Base-by-base conservation (phyloP, 352 stramenopile species). In the Thraustotheca clavata region DNA sequence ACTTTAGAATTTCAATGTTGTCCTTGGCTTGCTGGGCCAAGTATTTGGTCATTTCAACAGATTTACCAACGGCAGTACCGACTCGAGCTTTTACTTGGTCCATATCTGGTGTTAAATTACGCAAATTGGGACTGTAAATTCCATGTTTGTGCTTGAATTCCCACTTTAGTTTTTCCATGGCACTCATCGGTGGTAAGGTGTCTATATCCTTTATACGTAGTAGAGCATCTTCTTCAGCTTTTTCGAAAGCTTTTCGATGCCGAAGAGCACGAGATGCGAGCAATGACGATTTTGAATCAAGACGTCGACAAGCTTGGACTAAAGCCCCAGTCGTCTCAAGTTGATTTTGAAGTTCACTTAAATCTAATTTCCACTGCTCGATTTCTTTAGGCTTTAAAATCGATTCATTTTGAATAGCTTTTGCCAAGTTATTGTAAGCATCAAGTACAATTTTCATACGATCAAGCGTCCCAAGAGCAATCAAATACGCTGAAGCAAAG, bases 1-100 rank as follows among this genome's bases (percentile, higher is more conserved):
- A 20, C 38, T 65, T 65, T 36, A 65, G 34, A n/a, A 65, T 54
- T n/a, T 65, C 57, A 18, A 65, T 55, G 57, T 65, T 65, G 39
- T 65, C 57, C 22, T 65, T 50, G 57, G 47, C 57, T 14, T 54
- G 57, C 39, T 65, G 57, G 38, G 36, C 57, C 5, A 65, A 26
- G 27, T 38, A 34, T 35, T 55, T 65, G n/a, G 57, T 54, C 27
- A 34, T 43, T 1, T 9, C 57, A 4, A 54, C 26, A 29, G 27
- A 33, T n/a, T 65, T 50, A 14, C 9, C 35, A 27, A 65, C 16
- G 3, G 32, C 38, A 18, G 35, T 12, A 5, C n/a, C 57, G 3
- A 65, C 14, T n/a, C 22, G 20, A 11, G 46, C 57, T 32, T 54
- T 55, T 3, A 65, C 38, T 14, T 27, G 11, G 24, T 40, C 57